A percentile compares a stretch with the other conserved stretches of the same genome.
Evolutionary conservation across 495 filamentous ascomycete genomes (phyloP).

Genomic region (Penicillium argentinense): DNA sequence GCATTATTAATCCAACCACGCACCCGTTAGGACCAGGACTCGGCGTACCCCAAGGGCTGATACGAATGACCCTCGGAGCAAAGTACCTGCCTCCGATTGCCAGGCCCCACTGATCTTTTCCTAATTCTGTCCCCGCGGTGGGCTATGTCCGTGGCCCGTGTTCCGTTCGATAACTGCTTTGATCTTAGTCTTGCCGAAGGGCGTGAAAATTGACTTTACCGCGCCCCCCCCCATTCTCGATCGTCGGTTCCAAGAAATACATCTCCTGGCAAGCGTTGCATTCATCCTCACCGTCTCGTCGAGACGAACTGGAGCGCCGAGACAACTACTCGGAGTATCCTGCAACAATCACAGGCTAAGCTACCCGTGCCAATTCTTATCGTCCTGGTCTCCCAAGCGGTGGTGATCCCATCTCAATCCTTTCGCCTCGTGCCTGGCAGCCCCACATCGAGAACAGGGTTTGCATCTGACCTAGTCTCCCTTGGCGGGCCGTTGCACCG

Average conservation of each 20-base stretch:
- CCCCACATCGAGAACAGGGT: too few relatives aligned
- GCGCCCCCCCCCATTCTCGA: neutral
- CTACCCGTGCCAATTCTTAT: too few relatives aligned
- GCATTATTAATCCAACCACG: neutral
- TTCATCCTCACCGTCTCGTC: neutral
- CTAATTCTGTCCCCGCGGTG: slow-evolving; percentile 33
- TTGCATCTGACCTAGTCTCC: too few relatives aligned
- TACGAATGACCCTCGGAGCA: neutral
- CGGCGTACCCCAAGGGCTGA: too few relatives aligned
- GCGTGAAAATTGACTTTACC: slow-evolving; percentile 37
- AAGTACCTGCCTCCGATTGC: neutral
- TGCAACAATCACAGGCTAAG: too few relatives aligned
- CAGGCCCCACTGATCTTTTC: slow-evolving; percentile 31
- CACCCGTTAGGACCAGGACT: too few relatives aligned
- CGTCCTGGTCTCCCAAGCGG: too few relatives aligned
- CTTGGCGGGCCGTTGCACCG: too few relatives aligned
- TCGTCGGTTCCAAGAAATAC: slow-evolving; percentile 1
- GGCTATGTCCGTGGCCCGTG: slow-evolving; percentile 25
- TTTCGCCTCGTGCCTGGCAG: too few relatives aligned
- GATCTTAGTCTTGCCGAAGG: slow-evolving; percentile 35
- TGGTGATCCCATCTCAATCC: too few relatives aligned
- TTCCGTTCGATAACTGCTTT: slow-evolving; percentile 16
- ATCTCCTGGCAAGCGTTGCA: slow-evolving; percentile 1
- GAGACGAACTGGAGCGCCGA: too few relatives aligned
- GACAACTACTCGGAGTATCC: too few relatives aligned